phyloP scores from a whole-genome alignment of 768 basidiomycete genomes.

The Galerina sulciceps region DNA sequence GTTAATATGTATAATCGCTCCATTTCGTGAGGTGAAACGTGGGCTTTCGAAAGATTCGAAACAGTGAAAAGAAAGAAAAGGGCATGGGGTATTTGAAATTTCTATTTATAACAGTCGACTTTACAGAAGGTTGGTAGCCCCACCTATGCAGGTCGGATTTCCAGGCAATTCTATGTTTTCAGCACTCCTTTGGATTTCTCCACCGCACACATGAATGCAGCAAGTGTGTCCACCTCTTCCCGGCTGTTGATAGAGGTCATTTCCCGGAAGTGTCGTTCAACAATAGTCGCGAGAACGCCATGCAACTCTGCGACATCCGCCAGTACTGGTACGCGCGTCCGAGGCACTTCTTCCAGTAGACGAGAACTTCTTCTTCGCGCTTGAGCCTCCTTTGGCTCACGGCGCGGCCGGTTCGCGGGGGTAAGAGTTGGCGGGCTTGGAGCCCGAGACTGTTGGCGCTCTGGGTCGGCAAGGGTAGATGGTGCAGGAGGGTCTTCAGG shows the following conservation, averaged over 20 bases:
- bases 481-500: conserved; percentile 76
- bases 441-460: conserved; percentile 48
- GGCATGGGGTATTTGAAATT: too few species aligned
- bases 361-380: conserved; percentile 73
- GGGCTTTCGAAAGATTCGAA: too few species aligned
- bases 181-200: conserved; percentile 55
- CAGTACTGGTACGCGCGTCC: conserved; percentile 63
- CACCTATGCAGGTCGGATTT: too few species aligned
- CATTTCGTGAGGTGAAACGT: too few species aligned
- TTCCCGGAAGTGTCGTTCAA: conserved; percentile 75
- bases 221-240: conserved; percentile 82
- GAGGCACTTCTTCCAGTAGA: conserved; percentile 66
- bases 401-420: conserved; percentile 73
- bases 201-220: conserved; percentile 78
- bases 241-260: conserved; percentile 51
- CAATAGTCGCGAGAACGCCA: conserved; percentile 66
- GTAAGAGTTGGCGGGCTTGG: conserved; percentile 57
- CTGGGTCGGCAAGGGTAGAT: conserved; percentile 55
- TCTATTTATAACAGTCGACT: too few species aligned
- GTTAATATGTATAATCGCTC: too few species aligned
- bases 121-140: too few species aligned
- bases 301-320: conserved; percentile 75
- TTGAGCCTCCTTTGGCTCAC: conserved; percentile 62
- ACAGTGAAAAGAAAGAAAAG: too few species aligned
- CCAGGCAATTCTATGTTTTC: neutral